Conservation (phyloP, 345 rosid genomes). For the Arabidopsis arenosa region DNA sequence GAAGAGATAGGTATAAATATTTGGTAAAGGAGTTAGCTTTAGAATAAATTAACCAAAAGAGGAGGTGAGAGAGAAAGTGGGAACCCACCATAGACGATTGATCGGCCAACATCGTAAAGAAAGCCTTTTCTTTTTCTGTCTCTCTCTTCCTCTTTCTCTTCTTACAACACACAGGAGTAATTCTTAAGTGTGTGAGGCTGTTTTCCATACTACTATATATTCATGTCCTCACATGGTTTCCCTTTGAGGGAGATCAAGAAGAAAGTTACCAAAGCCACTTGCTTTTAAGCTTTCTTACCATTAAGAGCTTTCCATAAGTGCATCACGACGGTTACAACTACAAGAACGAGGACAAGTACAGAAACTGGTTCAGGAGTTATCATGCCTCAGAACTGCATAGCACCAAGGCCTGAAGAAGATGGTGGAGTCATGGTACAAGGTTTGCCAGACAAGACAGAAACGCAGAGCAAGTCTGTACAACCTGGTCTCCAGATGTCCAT, state of each 20-base stretch:
- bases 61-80: slow-evolving; percentile 34
- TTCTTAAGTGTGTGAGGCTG: slow-evolving; percentile 31
- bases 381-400: slow-evolving; percentile 60
- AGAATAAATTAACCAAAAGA: slow-evolving; percentile 21
- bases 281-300: slow-evolving; percentile 42
- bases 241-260: slow-evolving; percentile 53
- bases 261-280: slow-evolving; percentile 44
- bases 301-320: slow-evolving; percentile 28
- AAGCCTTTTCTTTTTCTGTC: slow-evolving; percentile 19
- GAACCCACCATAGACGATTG: slow-evolving; percentile 49
- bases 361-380: slow-evolving; percentile 38
- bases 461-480: slow-evolving; percentile 53
- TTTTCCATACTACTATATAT: slow-evolving; percentile 54
- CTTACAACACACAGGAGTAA: slow-evolving; percentile 33
- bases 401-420: slow-evolving; percentile 62
- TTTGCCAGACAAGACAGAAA: slow-evolving; percentile 51
- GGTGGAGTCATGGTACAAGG: slow-evolving; percentile 48
- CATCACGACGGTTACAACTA: slow-evolving; percentile 25
- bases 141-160: slow-evolving; percentile 38
- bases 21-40: slow-evolving; percentile 48
- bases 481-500: slow-evolving; percentile 52
- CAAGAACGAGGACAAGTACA: slow-evolving; percentile 9
- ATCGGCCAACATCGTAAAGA: slow-evolving; percentile 50
- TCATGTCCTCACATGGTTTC: slow-evolving; percentile 56
- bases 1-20: slow-evolving; percentile 49